Conservation (phyloP, 2,329 filamentous ascomycete species). For the Microascus cirrosus region DNA sequence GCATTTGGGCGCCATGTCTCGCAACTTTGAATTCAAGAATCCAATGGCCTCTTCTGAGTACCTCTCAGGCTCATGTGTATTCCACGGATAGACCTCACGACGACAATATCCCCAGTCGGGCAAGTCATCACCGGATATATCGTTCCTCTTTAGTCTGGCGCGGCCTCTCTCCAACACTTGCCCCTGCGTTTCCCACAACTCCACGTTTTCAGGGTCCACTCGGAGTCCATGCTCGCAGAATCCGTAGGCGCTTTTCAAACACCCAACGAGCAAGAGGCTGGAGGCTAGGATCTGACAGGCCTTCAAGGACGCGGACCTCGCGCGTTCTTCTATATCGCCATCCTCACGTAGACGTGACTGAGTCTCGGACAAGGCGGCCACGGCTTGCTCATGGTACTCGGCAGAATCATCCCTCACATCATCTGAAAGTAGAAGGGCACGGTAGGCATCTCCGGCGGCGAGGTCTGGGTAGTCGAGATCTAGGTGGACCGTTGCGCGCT, state of each 20-base stretch:
- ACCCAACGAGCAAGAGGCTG: conserved; percentile 52
- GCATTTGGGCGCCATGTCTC: conserved; percentile 65
- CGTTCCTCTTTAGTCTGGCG: conserved; percentile 31
- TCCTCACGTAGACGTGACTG: conserved; percentile 10
- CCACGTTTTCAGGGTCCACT: conserved; percentile 40
- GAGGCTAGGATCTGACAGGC: conserved; percentile 49
- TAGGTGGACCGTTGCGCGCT: conserved; percentile 61
- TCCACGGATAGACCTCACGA: conserved; percentile 61
- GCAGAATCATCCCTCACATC: conserved; percentile 68
- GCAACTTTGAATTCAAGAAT: conserved; percentile 61
- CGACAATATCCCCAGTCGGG: conserved; percentile 62
- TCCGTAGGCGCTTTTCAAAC: conserved; percentile 53
- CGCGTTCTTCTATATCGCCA: conserved; percentile 18
- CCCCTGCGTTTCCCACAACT: conserved; percentile 40
- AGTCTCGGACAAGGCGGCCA: conserved; percentile 34
- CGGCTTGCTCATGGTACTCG: conserved; percentile 66
- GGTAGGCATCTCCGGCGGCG: conserved; percentile 80
- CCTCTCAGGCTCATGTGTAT: conserved; percentile 56
- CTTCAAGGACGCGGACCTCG: conserved; percentile 36
- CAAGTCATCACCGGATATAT: conserved; percentile 41
- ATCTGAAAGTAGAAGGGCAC: conserved; percentile 76
- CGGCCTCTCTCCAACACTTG: conserved; percentile 42
- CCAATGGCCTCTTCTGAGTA: conserved; percentile 58
- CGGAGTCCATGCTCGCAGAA: conserved; percentile 54
- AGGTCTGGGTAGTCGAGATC: conserved; percentile 80